A percentile compares a stretch with the other conserved stretches of the same genome.
These are phyloP conservation scores for Yamagishiella unicocca DNA, from an alignment of 139 green algal species.

Conservation along the genomic window DNA sequence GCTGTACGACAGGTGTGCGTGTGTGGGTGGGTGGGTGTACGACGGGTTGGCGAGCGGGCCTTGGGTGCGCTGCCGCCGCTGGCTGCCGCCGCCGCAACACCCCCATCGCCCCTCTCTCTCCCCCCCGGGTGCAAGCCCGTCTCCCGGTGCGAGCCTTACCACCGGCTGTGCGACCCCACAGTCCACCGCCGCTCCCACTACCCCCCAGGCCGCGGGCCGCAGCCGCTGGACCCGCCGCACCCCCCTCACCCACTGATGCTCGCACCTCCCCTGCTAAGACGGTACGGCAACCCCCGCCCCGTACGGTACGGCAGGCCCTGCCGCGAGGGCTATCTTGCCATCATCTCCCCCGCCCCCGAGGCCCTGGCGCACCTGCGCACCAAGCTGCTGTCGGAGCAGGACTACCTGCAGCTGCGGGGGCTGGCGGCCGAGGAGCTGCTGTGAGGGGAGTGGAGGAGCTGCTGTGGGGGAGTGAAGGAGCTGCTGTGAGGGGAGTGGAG, in stretches of 20 bases:
- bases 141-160: too few relatives aligned
- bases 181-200: too few relatives aligned
- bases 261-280: neutral
- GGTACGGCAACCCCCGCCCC: neutral
- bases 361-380: neutral
- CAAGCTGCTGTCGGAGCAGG: neutral
- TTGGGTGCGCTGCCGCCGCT: too few relatives aligned
- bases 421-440: constrained; percentile 41
- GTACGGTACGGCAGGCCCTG: constrained; percentile 32
- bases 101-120: too few relatives aligned
- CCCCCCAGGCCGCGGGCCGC: neutral
- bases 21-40: neutral
- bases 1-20: constrained; percentile 39
- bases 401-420: constrained; percentile 37
- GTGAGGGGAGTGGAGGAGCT: neutral
- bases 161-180: too few relatives aligned
- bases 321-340: constrained; percentile 49
- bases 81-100: too few relatives aligned
- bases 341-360: constrained; percentile 18
- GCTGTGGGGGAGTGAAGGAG: constrained; percentile 1
- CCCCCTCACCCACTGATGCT: too few relatives aligned
- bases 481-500: constrained; percentile 8
- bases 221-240: neutral
- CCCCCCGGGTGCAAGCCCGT: too few relatives aligned
- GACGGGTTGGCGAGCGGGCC: too few relatives aligned